Conservation (phyloP, 1,284 basidiomycete genomes). For the Puccinia triticina region DNA sequence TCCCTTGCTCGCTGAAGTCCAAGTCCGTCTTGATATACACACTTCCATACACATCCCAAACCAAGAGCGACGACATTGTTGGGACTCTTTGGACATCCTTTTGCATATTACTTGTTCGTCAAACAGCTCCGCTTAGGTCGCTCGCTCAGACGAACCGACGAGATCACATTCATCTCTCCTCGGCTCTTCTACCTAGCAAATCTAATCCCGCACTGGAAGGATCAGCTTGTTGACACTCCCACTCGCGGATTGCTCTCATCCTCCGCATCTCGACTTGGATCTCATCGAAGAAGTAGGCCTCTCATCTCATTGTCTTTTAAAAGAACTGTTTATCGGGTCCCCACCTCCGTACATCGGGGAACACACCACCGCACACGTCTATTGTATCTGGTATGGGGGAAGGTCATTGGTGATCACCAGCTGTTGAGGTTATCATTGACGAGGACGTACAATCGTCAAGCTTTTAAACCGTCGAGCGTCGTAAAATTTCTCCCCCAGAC, state of each 20-base stretch:
- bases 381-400: neutral
- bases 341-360: neutral
- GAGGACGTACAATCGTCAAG: neutral
- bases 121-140: neutral
- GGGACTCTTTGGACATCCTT: neutral
- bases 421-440: neutral
- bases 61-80: neutral
- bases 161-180: neutral
- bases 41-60: neutral
- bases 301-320: neutral
- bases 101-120: neutral
- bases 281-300: neutral
- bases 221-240: neutral
- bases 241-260: neutral
- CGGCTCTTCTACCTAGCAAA: neutral
- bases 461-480: neutral
- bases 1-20: neutral
- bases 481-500: neutral
- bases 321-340: neutral
- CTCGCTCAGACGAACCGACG: neutral
- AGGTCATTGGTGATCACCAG: neutral
- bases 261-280: neutral
- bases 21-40: constrained; percentile 1
- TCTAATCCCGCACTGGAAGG: neutral
- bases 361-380: neutral